Conservation (phyloP, 2,329 filamentous ascomycete genomes). For the Ophiognomonia clavigignenti-juglandacearum region DNA sequence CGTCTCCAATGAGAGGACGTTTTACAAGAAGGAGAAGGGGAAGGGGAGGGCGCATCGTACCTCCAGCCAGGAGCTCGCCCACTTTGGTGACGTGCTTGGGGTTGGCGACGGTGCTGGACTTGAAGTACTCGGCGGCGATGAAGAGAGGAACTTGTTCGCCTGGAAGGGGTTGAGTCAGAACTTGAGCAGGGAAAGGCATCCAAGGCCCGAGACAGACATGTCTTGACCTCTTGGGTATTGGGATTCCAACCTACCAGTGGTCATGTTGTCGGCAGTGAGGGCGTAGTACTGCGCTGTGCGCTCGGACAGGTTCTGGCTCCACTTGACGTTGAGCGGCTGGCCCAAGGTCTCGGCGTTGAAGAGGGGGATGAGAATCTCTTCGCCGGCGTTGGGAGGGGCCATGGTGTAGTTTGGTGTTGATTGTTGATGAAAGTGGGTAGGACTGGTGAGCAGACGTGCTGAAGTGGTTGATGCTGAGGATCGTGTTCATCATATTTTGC, state of each 20-base stretch:
- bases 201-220: too few species aligned
- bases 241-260: not conserved
- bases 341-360: not conserved
- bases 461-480: too few species aligned
- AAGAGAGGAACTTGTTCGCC: not conserved
- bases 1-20: not conserved
- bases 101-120: not conserved
- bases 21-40: too few species aligned
- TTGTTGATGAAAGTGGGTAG: too few species aligned
- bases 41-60: too few species aligned
- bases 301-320: not conserved
- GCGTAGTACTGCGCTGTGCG: not conserved
- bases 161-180: too few species aligned
- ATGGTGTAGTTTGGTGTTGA: not conserved
- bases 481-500: too few species aligned
- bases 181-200: too few species aligned
- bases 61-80: not conserved
- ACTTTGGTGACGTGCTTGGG: not conserved
- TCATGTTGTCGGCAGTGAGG: not conserved
- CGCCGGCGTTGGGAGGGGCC: not conserved
- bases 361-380: not conserved
- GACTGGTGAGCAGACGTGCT: too few species aligned
- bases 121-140: not conserved
- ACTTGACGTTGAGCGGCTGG: not conserved
- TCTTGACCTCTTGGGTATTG: not conserved